Base-by-base conservation (phyloP, 2,329 filamentous ascomycete genomes). In the Neopestalotiopsis sp. region DNA sequence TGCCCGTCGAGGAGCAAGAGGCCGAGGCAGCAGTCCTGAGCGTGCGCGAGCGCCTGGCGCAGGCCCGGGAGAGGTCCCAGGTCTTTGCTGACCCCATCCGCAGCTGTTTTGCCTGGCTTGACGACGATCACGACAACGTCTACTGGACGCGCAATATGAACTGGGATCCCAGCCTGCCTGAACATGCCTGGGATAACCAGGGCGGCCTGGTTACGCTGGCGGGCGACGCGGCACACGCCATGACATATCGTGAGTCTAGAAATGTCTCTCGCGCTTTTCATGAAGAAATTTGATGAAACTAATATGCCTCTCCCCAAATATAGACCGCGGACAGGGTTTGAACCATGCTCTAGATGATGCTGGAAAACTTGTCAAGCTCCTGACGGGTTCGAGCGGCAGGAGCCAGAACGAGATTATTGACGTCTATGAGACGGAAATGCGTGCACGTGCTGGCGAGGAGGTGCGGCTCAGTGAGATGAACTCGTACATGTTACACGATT, bases 341-440 rank as follows among this genome's bases (percentile, higher is more conserved):
- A 86, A 85, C 69, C 83, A 85, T 69, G 80, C 80, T 2, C 75
- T 85, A 10, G 79, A 79, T 1, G 84, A 86, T 69, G 82, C 80
- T 4, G 78, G 76, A 1, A 80, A 81, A 68, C 69, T 85, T 9
- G 75, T 80, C 52, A 74, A 78, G 71, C 73, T 76, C 1, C 70
- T 82, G 4, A 73, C 68, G 12, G 67, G 65, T 28, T 67, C 66
- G 10, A 70, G 61, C 17, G 24, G n/a, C 24, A 34, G 69, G 38
- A 58, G 70, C 34, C 73, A 77, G 67, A 72, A 69, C 28, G 73
- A 76, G 12, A 69, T 76, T 1, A 78, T 86, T 24, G 72, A 71
- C 2, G 74, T 69, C 1, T 86, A 84, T 69, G 84, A 86, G 70
- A 74, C 74, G 2, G 83, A 85, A 72, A 83, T 85, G 81, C 81